A percentile compares a stretch with the other conserved stretches of the same genome.
Conservation (phyloP, 208 protist species). For the Trypanosoma conorhini region DNA sequence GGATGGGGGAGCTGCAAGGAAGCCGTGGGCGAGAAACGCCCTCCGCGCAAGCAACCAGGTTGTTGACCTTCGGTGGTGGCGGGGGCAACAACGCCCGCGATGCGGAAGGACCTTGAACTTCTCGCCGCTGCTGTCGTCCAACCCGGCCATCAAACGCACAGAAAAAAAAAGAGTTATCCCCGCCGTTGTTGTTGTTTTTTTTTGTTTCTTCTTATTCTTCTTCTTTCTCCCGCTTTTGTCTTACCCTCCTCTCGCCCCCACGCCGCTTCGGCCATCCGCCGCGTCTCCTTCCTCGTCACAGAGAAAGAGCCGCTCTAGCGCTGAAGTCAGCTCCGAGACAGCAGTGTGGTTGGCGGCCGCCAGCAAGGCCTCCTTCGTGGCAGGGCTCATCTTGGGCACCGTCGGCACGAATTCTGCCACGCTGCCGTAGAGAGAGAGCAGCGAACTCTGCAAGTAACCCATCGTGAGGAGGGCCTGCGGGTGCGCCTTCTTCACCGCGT, state of each 20-base stretch:
- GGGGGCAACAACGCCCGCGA: no score
- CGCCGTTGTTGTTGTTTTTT: neutral
- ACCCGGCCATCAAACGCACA: neutral
- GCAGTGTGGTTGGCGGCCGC: slow-evolving; percentile 31
- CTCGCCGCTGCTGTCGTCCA: neutral
- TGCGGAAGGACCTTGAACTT: no score
- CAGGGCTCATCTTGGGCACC: slow-evolving; percentile 38
- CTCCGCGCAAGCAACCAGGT: neutral
- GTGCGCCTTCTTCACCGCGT: slow-evolving; percentile 43
- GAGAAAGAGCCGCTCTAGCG: slow-evolving; percentile 40
- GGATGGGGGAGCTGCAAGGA: neutral
- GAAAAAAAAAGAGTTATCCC: neutral
- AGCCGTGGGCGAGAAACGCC: neutral
- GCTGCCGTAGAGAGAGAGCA: slow-evolving; percentile 52
- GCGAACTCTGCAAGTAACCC: slow-evolving; percentile 46
- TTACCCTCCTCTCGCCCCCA: neutral
- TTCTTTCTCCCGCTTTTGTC: neutral
- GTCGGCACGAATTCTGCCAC: slow-evolving; percentile 51
- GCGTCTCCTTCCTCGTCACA: slow-evolving; percentile 4
- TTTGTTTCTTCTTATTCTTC: slow-evolving; percentile 2
- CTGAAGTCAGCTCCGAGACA: slow-evolving; percentile 25
- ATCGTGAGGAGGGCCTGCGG: slow-evolving; percentile 37
- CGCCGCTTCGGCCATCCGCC: neutral
- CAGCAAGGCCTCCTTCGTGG: slow-evolving; percentile 36
- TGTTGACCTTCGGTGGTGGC: no score